phyloP scores from a whole-genome alignment of 768 basidiomycete genomes.

The Mycena kentingensis region DNA sequence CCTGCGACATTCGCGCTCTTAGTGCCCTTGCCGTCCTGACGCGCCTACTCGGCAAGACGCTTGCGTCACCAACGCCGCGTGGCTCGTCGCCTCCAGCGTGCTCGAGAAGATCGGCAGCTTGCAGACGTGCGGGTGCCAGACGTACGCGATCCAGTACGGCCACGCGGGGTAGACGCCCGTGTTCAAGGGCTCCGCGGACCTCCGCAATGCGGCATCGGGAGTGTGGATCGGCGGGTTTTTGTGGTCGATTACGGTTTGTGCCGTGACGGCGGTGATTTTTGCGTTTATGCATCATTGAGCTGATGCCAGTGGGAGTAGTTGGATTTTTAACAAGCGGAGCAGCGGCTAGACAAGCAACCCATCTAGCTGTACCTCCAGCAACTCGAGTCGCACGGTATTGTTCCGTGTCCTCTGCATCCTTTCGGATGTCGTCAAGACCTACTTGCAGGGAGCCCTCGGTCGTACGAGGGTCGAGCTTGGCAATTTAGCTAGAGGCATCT shows the following conservation, averaged over 20 bases:
- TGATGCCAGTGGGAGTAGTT: too few species aligned
- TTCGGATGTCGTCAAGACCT: too few species aligned
- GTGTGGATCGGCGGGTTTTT: slow-evolving; percentile 3
- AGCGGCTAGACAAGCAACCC: too few species aligned
- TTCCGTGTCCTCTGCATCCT: too few species aligned
- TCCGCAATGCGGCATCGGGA: not conserved
- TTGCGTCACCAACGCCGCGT: slow-evolving; percentile 14
- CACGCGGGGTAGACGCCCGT: not conserved
- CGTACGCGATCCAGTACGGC: slow-evolving; percentile 1
- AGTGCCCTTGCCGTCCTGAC: slow-evolving; percentile 1
- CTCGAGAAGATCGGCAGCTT: slow-evolving; percentile 14
- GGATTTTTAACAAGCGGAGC: too few species aligned
- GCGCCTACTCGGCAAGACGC: slow-evolving; percentile 4
- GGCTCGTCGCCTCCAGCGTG: slow-evolving; percentile 11
- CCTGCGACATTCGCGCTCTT: not conserved
- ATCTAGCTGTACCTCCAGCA: too few species aligned
- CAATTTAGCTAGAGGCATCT: too few species aligned
- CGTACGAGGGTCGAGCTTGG: too few species aligned
- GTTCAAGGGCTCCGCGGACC: not conserved
- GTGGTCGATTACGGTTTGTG: not conserved
- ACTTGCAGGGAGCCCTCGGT: too few species aligned
- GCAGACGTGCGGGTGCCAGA: slow-evolving; percentile 14
- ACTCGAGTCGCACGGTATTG: too few species aligned
- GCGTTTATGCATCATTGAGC: too few species aligned
- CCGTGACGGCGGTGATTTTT: not conserved